Conservation (phyloP, 176 grass and related monocot genomes). For the Microstegium vimineum region DNA sequence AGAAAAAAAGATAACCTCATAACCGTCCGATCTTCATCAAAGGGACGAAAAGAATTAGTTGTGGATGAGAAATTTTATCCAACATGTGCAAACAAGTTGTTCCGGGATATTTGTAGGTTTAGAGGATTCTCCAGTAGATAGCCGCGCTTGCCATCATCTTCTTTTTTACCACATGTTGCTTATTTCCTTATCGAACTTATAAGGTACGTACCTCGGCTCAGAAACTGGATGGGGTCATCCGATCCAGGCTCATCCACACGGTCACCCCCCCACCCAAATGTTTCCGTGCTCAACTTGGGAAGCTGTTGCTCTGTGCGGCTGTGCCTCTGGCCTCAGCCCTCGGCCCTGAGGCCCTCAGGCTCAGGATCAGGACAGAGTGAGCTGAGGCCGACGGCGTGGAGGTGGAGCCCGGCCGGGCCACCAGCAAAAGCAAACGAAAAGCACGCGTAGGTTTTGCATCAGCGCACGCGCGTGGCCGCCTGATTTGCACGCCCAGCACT, state of each 20-base stretch:
- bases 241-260: neutral
- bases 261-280: too few species aligned
- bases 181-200: neutral
- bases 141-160: neutral
- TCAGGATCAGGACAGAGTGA: neutral
- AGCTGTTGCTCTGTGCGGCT: too few species aligned
- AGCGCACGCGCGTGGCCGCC: constrained; percentile 5
- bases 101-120: neutral
- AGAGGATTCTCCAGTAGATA: neutral
- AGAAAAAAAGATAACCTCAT: too few species aligned
- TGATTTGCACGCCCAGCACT: constrained; percentile 7
- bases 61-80: too few species aligned
- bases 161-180: neutral
- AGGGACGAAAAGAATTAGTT: too few species aligned
- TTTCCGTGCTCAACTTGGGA: too few species aligned
- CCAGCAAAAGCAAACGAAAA: neutral
- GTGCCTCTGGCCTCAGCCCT: too few species aligned
- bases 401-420: neutral
- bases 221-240: neutral
- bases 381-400: neutral
- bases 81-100: too few species aligned
- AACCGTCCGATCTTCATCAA: neutral
- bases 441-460: neutral
- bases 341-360: too few species aligned
- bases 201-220: neutral